phyloP scores from a whole-genome alignment of 352 stramenopile species.

The Phytophthora parvispora region DNA sequence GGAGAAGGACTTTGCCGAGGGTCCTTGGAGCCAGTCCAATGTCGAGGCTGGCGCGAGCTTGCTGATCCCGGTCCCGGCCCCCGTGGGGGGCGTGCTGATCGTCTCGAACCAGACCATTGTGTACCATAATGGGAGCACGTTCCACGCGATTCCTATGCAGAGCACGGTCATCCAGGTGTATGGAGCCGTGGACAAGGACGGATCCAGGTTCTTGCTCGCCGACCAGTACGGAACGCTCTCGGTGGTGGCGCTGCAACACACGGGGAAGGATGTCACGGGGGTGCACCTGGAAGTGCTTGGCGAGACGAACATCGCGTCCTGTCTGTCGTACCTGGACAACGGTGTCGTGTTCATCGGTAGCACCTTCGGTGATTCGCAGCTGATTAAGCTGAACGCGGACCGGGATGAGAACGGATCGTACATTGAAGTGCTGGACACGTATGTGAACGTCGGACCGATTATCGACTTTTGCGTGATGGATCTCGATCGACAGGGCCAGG shows the following conservation, averaged over 20 bases:
- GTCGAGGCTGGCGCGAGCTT: constrained; percentile 90
- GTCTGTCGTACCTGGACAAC: constrained; percentile 95
- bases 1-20: constrained; percentile 92
- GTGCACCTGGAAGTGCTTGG: constrained; percentile 96
- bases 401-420: constrained; percentile 88
- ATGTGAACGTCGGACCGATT: constrained; percentile 98
- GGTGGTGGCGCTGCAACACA: constrained; percentile 89
- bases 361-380: constrained; percentile 95
- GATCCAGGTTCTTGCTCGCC: constrained; percentile 89
- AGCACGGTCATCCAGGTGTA: constrained; percentile 93
- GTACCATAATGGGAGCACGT: constrained; percentile 92
- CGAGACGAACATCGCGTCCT: constrained; percentile 93
- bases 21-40: constrained; percentile 91
- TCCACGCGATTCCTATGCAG: constrained; percentile 93
- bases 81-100: constrained; percentile 90
- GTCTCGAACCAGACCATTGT: constrained; percentile 94
- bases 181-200: constrained; percentile 89
- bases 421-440: constrained; percentile 97
- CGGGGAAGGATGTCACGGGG: constrained; percentile 72
- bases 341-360: constrained; percentile 97
- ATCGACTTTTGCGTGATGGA: constrained; percentile 99
- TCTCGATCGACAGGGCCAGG: constrained; percentile 94
- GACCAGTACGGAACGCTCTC: constrained; percentile 93
- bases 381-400: constrained; percentile 94
- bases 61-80: constrained; percentile 90